Conservation (phyloP, 1,139 yeast species). For the Lodderomyces beijingensis region DNA sequence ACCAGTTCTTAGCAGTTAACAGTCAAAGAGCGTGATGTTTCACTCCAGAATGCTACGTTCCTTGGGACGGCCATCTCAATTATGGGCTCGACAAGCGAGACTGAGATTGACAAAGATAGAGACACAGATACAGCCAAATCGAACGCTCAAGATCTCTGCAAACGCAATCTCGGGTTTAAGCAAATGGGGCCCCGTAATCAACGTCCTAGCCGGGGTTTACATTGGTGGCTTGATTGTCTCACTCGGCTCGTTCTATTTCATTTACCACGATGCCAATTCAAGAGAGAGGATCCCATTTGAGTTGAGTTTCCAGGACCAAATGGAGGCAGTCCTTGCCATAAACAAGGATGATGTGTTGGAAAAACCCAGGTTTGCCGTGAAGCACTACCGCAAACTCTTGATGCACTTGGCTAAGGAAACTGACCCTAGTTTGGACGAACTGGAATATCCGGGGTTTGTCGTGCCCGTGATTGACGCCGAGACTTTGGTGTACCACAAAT, state of each 20-base stretch:
- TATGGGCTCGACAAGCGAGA: no score
- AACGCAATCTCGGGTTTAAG: slow-evolving; percentile 3
- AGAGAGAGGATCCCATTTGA: slow-evolving; percentile 43
- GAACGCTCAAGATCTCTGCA: slow-evolving; percentile 4
- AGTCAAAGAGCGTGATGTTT: no score
- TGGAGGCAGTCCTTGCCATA: slow-evolving; percentile 40
- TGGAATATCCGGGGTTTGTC: slow-evolving; percentile 20
- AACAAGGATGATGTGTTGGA: slow-evolving; percentile 43
- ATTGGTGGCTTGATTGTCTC: slow-evolving; percentile 40
- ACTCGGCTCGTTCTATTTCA: slow-evolving; percentile 35
- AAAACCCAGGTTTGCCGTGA: slow-evolving; percentile 42
- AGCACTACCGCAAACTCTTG: slow-evolving; percentile 40
- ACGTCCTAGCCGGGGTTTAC: slow-evolving; percentile 42
- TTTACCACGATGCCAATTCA: slow-evolving; percentile 38
- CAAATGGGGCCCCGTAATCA: slow-evolving; percentile 10
- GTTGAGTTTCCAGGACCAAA: slow-evolving; percentile 28
- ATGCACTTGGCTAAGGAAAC: slow-evolving; percentile 33
- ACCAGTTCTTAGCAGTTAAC: no score
- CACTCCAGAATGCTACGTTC: no score
- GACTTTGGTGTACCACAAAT: slow-evolving; percentile 27
- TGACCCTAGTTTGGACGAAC: slow-evolving; percentile 23
- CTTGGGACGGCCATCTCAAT: no score
- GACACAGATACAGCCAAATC: slow-evolving; percentile 3
- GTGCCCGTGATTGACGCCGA: slow-evolving; percentile 34
- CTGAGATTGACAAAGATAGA: no score